Evolutionary conservation across 2,329 filamentous ascomycete genomes (phyloP).

Genomic region (Didymella exigua): DNA sequence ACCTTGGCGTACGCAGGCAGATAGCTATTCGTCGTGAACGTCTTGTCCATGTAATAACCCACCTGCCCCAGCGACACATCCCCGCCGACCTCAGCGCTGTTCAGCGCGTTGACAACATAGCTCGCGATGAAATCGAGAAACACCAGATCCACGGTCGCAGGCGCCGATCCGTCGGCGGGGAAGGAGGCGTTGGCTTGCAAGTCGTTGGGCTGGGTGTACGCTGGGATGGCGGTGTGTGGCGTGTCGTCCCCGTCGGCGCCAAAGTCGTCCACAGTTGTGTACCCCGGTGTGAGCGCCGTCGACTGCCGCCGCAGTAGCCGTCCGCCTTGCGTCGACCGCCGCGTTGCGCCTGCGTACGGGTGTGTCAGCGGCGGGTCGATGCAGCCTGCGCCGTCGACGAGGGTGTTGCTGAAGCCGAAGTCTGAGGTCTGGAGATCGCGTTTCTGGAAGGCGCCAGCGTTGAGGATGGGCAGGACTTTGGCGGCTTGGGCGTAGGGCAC

Average conservation of each 20-base stretch:
- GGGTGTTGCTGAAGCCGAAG: slow-evolving; percentile 46
- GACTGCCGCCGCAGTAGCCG: slow-evolving; percentile 58
- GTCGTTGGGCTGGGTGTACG: slow-evolving; percentile 57
- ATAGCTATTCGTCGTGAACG: slow-evolving; percentile 52
- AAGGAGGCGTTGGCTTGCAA: slow-evolving; percentile 59
- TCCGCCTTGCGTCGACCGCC: slow-evolving; percentile 43
- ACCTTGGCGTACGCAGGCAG: slow-evolving; percentile 50
- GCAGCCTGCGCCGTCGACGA: slow-evolving; percentile 54
- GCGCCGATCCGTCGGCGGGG: slow-evolving; percentile 49
- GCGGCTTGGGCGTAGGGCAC: slow-evolving; percentile 57
- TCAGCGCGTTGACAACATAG: slow-evolving; percentile 46
- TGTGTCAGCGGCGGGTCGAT: slow-evolving; percentile 53
- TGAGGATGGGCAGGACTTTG: slow-evolving; percentile 51
- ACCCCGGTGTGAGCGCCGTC: slow-evolving; percentile 54
- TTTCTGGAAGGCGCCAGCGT: slow-evolving; percentile 49
- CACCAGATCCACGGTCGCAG: slow-evolving; percentile 58
- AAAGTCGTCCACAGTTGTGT: slow-evolving; percentile 63
- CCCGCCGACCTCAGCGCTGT: slow-evolving; percentile 39
- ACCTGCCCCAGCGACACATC: slow-evolving; percentile 41
- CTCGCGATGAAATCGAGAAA: slow-evolving; percentile 58
- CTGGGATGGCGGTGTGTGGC: slow-evolving; percentile 55
- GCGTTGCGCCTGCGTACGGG: slow-evolving; percentile 27
- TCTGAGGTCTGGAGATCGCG: slow-evolving; percentile 37
- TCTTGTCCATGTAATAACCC: slow-evolving; percentile 46
- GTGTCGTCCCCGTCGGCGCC: slow-evolving; percentile 64